Evolutionary conservation across 2,329 filamentous ascomycete species (phyloP).

Genomic region (Xylaria sp.): DNA sequence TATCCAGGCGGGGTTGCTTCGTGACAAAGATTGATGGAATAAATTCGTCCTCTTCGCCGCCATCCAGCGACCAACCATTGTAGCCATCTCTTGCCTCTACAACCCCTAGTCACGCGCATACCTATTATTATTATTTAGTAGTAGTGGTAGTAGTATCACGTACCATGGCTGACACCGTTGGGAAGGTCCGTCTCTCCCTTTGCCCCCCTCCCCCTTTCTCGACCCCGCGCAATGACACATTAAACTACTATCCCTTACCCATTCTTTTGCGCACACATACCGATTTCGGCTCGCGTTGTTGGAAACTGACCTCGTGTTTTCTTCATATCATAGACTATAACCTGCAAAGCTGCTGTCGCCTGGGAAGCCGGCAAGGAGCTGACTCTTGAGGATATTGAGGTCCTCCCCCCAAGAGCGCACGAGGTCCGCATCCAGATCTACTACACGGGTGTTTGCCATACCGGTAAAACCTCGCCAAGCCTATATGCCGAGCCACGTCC

Average conservation of each 20-base stretch:
- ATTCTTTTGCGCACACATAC: background rate
- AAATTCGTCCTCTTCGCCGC: conserved; percentile 29
- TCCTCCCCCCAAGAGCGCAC: conserved; percentile 86
- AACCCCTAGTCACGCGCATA: conserved; percentile 6
- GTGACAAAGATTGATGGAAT: conserved; percentile 14
- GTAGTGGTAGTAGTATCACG: too few species aligned
- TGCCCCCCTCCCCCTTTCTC: conserved; percentile 6
- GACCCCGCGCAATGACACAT: conserved; percentile 27
- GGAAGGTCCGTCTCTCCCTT: conserved; percentile 58
- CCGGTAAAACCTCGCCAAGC: conserved; percentile 67
- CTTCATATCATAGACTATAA: conserved; percentile 75
- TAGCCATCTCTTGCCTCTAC: conserved; percentile 6
- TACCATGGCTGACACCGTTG: conserved; percentile 63
- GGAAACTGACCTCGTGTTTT: conserved; percentile 25
- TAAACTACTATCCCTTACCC: background rate
- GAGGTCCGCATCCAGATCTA: conserved; percentile 97
- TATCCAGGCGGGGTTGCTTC: conserved; percentile 36
- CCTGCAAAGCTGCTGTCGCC: conserved; percentile 96
- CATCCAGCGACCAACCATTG: background rate
- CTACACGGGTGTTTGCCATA: conserved; percentile 99
- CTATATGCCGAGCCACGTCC: conserved; percentile 48
- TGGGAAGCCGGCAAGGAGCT: conserved; percentile 96
- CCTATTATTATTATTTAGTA: too few species aligned
- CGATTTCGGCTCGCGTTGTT: background rate
- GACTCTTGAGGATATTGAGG: conserved; percentile 90